Percentiles rank a stretch among this genome's conserved stretches.
phyloP scores from a whole-genome alignment of 2,329 filamentous ascomycete genomes.

The Cercospora sp. region DNA sequence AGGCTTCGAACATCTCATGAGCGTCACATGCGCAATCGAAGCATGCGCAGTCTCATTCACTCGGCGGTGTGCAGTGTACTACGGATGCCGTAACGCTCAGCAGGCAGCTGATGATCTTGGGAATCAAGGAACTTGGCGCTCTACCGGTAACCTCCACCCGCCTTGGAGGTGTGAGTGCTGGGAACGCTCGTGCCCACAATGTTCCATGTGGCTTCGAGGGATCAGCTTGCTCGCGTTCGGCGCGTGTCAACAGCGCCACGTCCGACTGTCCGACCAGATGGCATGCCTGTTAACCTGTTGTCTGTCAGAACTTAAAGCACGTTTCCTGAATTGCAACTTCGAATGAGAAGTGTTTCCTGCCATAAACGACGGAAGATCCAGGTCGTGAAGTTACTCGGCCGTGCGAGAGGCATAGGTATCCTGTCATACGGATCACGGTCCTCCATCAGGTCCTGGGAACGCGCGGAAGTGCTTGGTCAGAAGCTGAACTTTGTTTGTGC shows the following conservation, averaged over 20 bases:
- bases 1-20: background rate
- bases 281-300: background rate
- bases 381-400: background rate
- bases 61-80: background rate
- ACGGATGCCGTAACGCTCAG: background rate
- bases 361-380: background rate
- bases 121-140: background rate
- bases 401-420: background rate
- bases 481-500: background rate
- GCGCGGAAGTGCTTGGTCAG: background rate
- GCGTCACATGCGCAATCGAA: background rate
- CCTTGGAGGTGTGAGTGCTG: background rate
- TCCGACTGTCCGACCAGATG: background rate
- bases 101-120: background rate
- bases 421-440: background rate
- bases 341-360: background rate
- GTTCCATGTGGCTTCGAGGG: background rate
- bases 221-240: background rate
- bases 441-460: background rate
- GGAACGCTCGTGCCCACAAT: background rate
- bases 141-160: background rate
- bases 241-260: background rate
- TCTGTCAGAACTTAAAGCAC: background rate
- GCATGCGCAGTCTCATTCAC: background rate
- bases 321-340: background rate